Percentiles rank a stretch among this genome's conserved stretches.
Conservation (phyloP, 176 grass and related monocot genomes). For the Lolium multiflorum region DNA sequence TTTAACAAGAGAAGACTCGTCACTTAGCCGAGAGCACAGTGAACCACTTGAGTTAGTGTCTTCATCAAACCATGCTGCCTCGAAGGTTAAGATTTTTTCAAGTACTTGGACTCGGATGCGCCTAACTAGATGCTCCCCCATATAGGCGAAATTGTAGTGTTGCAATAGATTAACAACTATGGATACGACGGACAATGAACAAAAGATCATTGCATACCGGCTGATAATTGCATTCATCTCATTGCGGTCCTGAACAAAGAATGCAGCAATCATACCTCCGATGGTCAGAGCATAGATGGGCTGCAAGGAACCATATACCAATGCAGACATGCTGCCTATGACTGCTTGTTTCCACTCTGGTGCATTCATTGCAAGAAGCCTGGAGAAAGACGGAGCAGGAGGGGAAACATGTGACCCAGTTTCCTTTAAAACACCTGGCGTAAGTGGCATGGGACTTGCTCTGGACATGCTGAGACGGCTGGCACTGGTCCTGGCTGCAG, state of each 20-base stretch:
- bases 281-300: slow-evolving; percentile 92
- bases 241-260: slow-evolving; percentile 76
- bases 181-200: slow-evolving; percentile 77
- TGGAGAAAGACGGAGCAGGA: slow-evolving; percentile 81
- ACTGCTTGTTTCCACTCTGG: slow-evolving; percentile 94
- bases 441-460: slow-evolving; percentile 84
- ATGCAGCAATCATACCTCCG: slow-evolving; percentile 94
- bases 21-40: slow-evolving; percentile 84
- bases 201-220: slow-evolving; percentile 82
- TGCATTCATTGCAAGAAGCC: slow-evolving; percentile 94
- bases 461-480: slow-evolving; percentile 80
- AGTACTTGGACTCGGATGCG: slow-evolving; percentile 84
- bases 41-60: slow-evolving; percentile 87
- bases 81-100: slow-evolving; percentile 94
- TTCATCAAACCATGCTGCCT: slow-evolving; percentile 96
- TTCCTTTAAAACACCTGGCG: slow-evolving; percentile 59
- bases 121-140: slow-evolving; percentile 93
- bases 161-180: slow-evolving; percentile 86
- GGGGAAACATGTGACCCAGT: slow-evolving; percentile 40
- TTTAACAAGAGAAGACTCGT: slow-evolving; percentile 90
- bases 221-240: slow-evolving; percentile 85
- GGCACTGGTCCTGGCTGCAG: slow-evolving; percentile 73
- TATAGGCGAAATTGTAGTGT: slow-evolving; percentile 91
- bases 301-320: slow-evolving; percentile 90
- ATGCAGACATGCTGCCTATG: slow-evolving; percentile 74